A percentile compares a stretch with the other conserved stretches of the same genome.
Evolutionary conservation across 495 filamentous ascomycete genomes (phyloP).

Genomic region (Aspergillus sparsus): DNA sequence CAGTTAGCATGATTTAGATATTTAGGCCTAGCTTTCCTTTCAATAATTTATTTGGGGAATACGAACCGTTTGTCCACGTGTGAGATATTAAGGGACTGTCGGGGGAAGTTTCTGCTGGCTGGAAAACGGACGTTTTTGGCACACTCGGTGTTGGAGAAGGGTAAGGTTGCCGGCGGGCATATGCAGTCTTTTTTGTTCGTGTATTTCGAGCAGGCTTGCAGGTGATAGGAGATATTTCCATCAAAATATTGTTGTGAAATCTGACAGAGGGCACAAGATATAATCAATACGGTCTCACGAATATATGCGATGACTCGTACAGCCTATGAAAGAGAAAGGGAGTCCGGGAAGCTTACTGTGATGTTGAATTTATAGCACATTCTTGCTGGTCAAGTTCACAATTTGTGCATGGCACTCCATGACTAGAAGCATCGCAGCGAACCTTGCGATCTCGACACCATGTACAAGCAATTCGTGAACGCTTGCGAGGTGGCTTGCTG

Average conservation of each 20-base stretch:
- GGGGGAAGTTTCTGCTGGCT: not conserved
- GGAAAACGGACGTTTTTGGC: not conserved
- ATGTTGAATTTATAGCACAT: slow-evolving; percentile 2
- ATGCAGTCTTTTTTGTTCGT: not conserved
- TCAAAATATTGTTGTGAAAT: not conserved
- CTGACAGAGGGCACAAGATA: not conserved
- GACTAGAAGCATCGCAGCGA: slow-evolving; percentile 12
- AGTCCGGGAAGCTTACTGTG: not conserved
- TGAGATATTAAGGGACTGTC: slow-evolving; percentile 2
- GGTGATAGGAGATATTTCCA: not conserved
- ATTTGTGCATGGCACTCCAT: slow-evolving; percentile 13
- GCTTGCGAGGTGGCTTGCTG: slow-evolving; percentile 5
- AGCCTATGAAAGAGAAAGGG: not conserved
- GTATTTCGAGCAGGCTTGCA: not conserved
- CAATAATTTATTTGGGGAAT: too few species aligned
- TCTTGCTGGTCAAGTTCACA: slow-evolving; percentile 13
- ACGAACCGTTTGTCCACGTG: not conserved
- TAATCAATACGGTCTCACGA: not conserved
- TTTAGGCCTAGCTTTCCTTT: too few species aligned
- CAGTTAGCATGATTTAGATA: not conserved
- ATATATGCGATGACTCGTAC: too few species aligned
- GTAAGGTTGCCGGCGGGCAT: not conserved
- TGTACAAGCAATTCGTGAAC: slow-evolving; percentile 9
- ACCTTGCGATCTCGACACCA: slow-evolving; percentile 15
- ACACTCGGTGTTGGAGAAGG: slow-evolving; percentile 2